Base-by-base conservation (phyloP, 2,329 filamentous ascomycete species). In the Alternaria triticimaculans region DNA sequence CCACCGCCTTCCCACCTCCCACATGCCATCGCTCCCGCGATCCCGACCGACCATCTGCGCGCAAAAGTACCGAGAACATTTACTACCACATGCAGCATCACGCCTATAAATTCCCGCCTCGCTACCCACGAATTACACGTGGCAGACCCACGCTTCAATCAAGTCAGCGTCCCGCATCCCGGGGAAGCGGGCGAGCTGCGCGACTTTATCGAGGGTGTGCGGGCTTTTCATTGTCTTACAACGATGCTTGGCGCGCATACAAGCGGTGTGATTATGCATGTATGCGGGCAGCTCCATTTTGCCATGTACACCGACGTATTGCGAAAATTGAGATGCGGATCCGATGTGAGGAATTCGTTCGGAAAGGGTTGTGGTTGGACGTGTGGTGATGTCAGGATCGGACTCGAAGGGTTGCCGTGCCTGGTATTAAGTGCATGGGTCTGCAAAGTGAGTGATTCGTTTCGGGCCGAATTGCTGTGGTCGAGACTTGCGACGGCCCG, bases 251-350 rank as follows among this genome's bases (percentile, higher is more conserved):
- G 66, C 69, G 41, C 63, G 63, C 63, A 63, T 64, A 64, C 60
- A 70, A 66, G 72, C 72, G 72, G 72, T 73, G 72, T 74, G 72
- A 73, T 68, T 66, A 71, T 74, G 72, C 72, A 70, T 41, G 23
- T 64, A 44, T 63, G 63, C 69, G 58, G 66, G 65, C 66, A 67
- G 60, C 57, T 65, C 63, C 64, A 61, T 62, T 41, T 41, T 41
- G 37, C 20, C 37, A 44, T 12, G n/a, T 56, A 43, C n/a, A 44
- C 51, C 55, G 21, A 20, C 20, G 25, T 62, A 53, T 50, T 25
- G 21, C 48, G 33, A 41, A 41, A 41, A 41, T 41, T 41, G 37
- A 44, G 23, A 23, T 55, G 53, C 33, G 33, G 30, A 55, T 44
- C 37, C 37, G 37, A 41, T 15, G 18, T 55, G 20, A 48, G 44